phyloP scores from a whole-genome alignment of 2,329 filamentous ascomycete species.

The Zalaria obscura region DNA sequence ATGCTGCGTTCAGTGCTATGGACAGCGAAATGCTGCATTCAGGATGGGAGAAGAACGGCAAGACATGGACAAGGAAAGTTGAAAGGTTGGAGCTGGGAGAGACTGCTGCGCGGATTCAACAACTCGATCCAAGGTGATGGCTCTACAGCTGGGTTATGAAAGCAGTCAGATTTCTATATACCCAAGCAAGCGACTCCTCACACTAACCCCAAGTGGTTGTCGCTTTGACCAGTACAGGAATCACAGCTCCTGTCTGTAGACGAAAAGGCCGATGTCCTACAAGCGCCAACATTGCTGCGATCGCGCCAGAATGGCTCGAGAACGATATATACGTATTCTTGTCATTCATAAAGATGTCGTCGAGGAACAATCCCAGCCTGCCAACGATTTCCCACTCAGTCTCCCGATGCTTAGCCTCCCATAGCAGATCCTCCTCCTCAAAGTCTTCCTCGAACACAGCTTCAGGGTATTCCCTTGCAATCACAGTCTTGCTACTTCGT shows the following conservation, averaged over 20 bases:
- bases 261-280: slow-evolving; percentile 31
- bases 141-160: too few relatives aligned
- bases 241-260: slow-evolving; percentile 35
- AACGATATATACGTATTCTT: slow-evolving; percentile 35
- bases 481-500: slow-evolving; percentile 39
- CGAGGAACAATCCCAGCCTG: slow-evolving; percentile 23
- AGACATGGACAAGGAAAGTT: neutral
- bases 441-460: slow-evolving; percentile 49
- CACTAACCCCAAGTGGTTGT: neutral
- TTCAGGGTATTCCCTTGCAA: slow-evolving; percentile 36
- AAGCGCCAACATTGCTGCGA: slow-evolving; percentile 36
- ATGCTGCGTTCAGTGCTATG: slow-evolving; percentile 2
- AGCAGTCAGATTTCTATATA: neutral
- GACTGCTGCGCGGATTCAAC: neutral
- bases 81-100: neutral
- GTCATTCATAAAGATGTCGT: slow-evolving; percentile 38
- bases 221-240: slow-evolving; percentile 36
- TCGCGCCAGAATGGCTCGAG: slow-evolving; percentile 45
- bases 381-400: slow-evolving; percentile 31
- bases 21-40: neutral
- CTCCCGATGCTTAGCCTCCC: slow-evolving; percentile 32
- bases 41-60: neutral
- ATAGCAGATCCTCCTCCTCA: slow-evolving; percentile 39
- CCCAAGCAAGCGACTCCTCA: neutral
- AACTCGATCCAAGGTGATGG: too few relatives aligned